Conservation (phyloP, 2,329 filamentous ascomycete genomes). For the Exophiala spinifera region DNA sequence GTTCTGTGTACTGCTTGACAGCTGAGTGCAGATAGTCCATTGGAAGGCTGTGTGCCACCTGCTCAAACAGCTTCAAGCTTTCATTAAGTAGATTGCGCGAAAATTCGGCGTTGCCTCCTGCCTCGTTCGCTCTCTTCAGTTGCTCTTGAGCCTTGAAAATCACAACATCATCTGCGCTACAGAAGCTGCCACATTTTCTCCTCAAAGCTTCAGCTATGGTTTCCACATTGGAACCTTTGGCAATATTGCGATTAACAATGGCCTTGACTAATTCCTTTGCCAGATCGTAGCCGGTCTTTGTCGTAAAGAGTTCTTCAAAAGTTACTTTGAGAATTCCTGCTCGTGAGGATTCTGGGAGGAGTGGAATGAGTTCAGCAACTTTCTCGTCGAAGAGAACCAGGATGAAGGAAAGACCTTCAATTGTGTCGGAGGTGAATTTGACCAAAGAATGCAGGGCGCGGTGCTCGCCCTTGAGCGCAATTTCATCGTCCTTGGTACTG, state of each 20-base stretch:
- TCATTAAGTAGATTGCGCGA: constrained; percentile 81
- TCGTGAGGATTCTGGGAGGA: constrained; percentile 68
- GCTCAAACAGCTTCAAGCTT: constrained; percentile 81
- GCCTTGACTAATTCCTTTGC: constrained; percentile 95
- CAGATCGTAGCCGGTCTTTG: constrained; percentile 74
- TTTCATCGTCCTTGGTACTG: constrained; percentile 80
- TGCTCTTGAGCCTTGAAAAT: constrained; percentile 98
- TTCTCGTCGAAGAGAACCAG: constrained; percentile 92
- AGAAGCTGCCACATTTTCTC: constrained; percentile 92
- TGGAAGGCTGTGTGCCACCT: constrained; percentile 79
- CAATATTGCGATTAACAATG: constrained; percentile 96
- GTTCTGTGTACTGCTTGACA: constrained; percentile 71
- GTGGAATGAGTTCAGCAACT: constrained; percentile 78
- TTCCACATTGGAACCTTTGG: constrained; percentile 94
- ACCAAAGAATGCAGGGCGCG: constrained; percentile 84
- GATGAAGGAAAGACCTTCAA: constrained; percentile 95
- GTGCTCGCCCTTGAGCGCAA: constrained; percentile 89
- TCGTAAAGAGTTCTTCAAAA: constrained; percentile 83
- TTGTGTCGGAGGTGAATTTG: constrained; percentile 81
- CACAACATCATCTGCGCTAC: constrained; percentile 92
- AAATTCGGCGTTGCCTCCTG: constrained; percentile 68
- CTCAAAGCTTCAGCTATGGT: constrained; percentile 93
- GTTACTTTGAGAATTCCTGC: constrained; percentile 72
- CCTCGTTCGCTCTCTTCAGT: constrained; percentile 81
- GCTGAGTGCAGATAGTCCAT: constrained; percentile 76